These are phyloP conservation scores for Articulospora tetracladia DNA, from an alignment of 495 filamentous ascomycete species.

Conservation along the genomic window DNA sequence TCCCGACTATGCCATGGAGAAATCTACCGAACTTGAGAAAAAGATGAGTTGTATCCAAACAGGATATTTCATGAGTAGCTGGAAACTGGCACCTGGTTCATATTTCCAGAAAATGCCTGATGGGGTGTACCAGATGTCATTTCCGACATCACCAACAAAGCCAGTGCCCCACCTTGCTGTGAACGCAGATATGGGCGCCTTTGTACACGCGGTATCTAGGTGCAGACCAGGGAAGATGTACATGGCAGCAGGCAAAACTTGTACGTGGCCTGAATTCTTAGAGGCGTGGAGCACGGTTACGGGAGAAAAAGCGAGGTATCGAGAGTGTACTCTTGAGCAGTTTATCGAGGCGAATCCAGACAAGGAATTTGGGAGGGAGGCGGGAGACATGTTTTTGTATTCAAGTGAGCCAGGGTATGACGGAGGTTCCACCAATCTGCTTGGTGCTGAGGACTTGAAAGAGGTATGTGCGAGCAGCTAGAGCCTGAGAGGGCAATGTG, in stretches of 20 bases:
- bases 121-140: conserved; percentile 35
- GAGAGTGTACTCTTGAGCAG: conserved; percentile 1
- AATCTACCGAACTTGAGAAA: conserved; percentile 32
- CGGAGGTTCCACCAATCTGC: conserved; percentile 31
- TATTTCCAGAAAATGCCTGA: conserved; percentile 35
- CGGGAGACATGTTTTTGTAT: conserved; percentile 27
- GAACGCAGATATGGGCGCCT: conserved; percentile 1
- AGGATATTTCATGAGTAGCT: neutral
- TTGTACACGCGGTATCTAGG: conserved; percentile 1
- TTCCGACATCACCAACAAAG: conserved; percentile 29
- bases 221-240: neutral
- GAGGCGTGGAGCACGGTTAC: neutral
- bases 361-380: conserved; percentile 18
- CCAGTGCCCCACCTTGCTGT: neutral
- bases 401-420: conserved; percentile 32
- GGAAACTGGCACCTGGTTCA: conserved; percentile 30
- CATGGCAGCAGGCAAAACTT: neutral
- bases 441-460: conserved; percentile 35
- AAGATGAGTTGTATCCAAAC: conserved; percentile 27
- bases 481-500: too few species aligned
- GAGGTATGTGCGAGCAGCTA: conserved; percentile 31
- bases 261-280: conserved; percentile 1
- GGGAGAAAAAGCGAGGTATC: neutral
- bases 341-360: conserved; percentile 34
- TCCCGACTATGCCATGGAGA: conserved; percentile 28